Conservation (phyloP, 2,329 filamentous ascomycete species). For the Fusarium clavum region DNA sequence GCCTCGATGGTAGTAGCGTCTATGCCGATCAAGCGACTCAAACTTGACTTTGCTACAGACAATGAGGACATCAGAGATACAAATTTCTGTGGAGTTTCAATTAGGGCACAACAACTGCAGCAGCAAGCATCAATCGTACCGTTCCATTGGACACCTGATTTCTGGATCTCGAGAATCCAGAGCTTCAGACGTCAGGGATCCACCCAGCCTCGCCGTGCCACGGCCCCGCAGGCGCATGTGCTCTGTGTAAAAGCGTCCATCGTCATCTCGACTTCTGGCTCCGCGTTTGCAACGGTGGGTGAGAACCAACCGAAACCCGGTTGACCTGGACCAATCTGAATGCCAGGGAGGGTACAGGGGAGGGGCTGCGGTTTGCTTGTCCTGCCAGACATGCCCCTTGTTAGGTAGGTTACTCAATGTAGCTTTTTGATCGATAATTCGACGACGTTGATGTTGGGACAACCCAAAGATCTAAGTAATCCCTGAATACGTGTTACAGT, state of each 20-base stretch:
- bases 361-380: conserved; percentile 14
- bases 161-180: conserved; percentile 35
- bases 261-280: conserved; percentile 40
- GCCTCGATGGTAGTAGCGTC: background rate
- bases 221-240: conserved; percentile 44
- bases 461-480: conserved; percentile 28
- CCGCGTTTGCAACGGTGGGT: conserved; percentile 15
- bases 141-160: conserved; percentile 42
- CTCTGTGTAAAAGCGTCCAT: conserved; percentile 38
- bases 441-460: conserved; percentile 25
- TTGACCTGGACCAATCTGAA: conserved; percentile 37
- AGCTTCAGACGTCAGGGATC: conserved; percentile 43
- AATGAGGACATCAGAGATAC: background rate
- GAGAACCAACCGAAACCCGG: conserved; percentile 33
- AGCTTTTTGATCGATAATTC: conserved; percentile 43
- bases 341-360: conserved; percentile 22
- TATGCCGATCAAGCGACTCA: background rate
- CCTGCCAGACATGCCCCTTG: conserved; percentile 34
- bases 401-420: conserved; percentile 14
- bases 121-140: conserved; percentile 37
- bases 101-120: conserved; percentile 48
- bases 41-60: background rate
- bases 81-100: conserved; percentile 43
- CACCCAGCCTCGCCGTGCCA: conserved; percentile 46
- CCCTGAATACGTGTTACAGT: conserved; percentile 30